Evolutionary conservation across 1,284 basidiomycete species (phyloP).

Genomic region (Pseudozyma sp.): DNA sequence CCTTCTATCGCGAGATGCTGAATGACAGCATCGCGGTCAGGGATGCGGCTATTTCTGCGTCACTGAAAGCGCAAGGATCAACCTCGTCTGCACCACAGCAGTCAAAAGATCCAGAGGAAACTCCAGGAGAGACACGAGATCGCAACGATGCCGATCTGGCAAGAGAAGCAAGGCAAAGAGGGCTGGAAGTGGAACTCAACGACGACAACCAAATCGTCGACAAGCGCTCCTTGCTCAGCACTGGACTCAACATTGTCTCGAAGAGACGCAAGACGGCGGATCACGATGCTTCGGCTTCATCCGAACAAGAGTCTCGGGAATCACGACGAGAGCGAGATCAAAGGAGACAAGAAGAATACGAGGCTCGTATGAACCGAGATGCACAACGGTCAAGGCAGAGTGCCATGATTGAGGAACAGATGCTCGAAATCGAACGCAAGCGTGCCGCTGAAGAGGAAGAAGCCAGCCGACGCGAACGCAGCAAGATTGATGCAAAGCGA

Average conservation of each 20-base stretch:
- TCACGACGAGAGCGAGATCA: conserved; percentile 28
- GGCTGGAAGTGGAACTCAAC: conserved; percentile 92
- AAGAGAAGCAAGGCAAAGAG: conserved; percentile 75
- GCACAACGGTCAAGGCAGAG: conserved; percentile 48
- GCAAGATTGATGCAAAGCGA: conserved; percentile 37
- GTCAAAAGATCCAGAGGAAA: background rate
- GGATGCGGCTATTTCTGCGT: conserved; percentile 59
- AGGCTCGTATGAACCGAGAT: conserved; percentile 46
- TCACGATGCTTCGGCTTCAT: background rate
- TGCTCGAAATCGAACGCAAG: conserved; percentile 54
- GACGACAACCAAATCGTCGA: conserved; percentile 98
- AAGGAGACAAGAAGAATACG: conserved; percentile 41
- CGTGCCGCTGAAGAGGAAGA: conserved; percentile 37
- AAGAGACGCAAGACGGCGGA: conserved; percentile 19
- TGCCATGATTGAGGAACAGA: conserved; percentile 56
- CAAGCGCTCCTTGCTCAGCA: conserved; percentile 88
- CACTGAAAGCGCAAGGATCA: conserved; percentile 11
- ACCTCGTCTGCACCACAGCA: background rate
- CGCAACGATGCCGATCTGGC: conserved; percentile 77
- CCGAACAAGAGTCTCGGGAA: conserved; percentile 15
- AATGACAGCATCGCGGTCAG: conserved; percentile 54
- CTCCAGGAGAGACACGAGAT: conserved; percentile 26
- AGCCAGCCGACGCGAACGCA: conserved; percentile 20
- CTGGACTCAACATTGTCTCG: conserved; percentile 85
- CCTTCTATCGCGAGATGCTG: conserved; percentile 63